A percentile compares a stretch with the other conserved stretches of the same genome.
These are phyloP conservation scores for Plasmodium ovale DNA, from an alignment of 169 alveolate species.

Conservation along the genomic window DNA sequence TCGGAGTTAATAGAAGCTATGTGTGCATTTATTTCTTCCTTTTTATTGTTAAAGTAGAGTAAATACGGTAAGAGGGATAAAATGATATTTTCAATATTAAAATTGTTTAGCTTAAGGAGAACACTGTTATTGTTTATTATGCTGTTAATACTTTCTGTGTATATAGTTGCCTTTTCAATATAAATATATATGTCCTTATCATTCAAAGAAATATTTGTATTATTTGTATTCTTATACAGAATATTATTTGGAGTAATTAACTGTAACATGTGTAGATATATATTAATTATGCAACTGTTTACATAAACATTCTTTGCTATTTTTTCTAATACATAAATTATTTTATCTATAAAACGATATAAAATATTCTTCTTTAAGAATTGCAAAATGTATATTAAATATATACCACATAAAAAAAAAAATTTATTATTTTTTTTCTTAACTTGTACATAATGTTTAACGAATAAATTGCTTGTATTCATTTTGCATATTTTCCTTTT, in stretches of 20 bases:
- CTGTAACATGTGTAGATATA: conserved; percentile 71
- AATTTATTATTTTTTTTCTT: conserved; percentile 49
- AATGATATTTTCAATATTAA: conserved; percentile 75
- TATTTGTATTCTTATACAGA: conserved; percentile 71
- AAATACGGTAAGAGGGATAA: conserved; percentile 65
- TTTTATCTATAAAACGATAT: conserved; percentile 63
- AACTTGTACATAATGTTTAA: conserved; percentile 10
- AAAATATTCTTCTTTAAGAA: conserved; percentile 65
- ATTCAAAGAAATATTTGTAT: conserved; percentile 63
- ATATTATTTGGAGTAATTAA: conserved; percentile 70
- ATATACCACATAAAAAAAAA: conserved; percentile 65
- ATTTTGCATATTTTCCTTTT: not conserved
- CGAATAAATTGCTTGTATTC: not conserved
- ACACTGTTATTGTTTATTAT: conserved; percentile 72
- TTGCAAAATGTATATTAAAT: conserved; percentile 71
- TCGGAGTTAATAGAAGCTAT: conserved; percentile 76
- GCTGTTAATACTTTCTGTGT: conserved; percentile 76
- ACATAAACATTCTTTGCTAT: conserved; percentile 66
- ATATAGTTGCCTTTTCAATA: conserved; percentile 74
- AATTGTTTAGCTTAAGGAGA: conserved; percentile 62
- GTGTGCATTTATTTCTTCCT: conserved; percentile 76
- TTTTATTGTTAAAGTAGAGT: conserved; percentile 62
- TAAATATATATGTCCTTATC: conserved; percentile 76
- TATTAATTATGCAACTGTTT: conserved; percentile 70
- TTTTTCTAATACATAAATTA: conserved; percentile 67